Percentiles rank a stretch among this genome's conserved stretches.
Evolutionary conservation across 768 basidiomycete genomes (phyloP).

Genomic region (Tricholoma flavovirens): DNA sequence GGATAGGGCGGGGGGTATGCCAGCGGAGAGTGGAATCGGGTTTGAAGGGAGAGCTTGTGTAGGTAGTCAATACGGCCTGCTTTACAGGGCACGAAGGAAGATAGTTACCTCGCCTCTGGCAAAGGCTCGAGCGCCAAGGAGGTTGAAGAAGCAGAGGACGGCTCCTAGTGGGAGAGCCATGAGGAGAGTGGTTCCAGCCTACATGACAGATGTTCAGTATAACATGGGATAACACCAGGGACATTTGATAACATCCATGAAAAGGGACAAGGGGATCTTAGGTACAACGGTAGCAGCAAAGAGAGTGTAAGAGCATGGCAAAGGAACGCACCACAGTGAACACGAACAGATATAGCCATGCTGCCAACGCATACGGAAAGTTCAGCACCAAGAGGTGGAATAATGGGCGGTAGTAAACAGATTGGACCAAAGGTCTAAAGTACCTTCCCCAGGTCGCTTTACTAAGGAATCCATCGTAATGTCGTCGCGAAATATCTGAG

Average conservation of each 20-base stretch:
- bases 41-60: conserved; percentile 58
- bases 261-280: background rate
- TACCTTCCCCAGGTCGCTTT: conserved; percentile 45
- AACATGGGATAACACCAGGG: background rate
- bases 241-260: no score
- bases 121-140: conserved; percentile 68
- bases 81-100: background rate
- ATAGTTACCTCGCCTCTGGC: conserved; percentile 60
- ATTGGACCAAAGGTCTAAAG: conserved; percentile 53
- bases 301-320: background rate
- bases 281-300: background rate
- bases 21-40: conserved; percentile 61
- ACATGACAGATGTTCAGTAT: background rate
- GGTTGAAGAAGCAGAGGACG: conserved; percentile 69
- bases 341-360: conserved; percentile 76
- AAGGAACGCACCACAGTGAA: conserved; percentile 65
- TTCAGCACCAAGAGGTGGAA: conserved; percentile 71
- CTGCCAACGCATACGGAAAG: conserved; percentile 71
- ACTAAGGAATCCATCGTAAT: conserved; percentile 24
- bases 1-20: conserved; percentile 59
- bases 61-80: background rate
- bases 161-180: conserved; percentile 75
- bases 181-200: conserved; percentile 79
- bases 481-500: conserved; percentile 7
- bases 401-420: conserved; percentile 57